These are phyloP conservation scores for Starmerella roubikii DNA, from an alignment of 805 yeast species.

Conservation along the genomic window DNA sequence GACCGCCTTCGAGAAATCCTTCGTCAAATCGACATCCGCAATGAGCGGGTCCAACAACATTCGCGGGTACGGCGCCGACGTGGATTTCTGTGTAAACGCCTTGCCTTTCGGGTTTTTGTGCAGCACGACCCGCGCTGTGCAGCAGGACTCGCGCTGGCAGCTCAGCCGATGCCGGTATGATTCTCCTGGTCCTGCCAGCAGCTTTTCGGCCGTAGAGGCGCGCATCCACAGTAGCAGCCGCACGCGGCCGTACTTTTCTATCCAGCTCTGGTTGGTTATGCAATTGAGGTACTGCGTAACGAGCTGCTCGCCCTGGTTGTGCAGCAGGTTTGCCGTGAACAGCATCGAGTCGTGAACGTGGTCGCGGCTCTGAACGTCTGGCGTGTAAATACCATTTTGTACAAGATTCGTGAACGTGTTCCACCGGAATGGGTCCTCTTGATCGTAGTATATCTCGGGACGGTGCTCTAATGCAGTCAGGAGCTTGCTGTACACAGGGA, in stretches of 20 bases:
- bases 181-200: constrained; percentile 43
- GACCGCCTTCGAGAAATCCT: constrained; percentile 16
- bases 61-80: constrained; percentile 9
- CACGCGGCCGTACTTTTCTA: constrained; percentile 58
- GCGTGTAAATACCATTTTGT: constrained; percentile 33
- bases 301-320: constrained; percentile 48
- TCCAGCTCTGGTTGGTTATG: constrained; percentile 57
- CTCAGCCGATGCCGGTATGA: constrained; percentile 47
- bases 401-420: constrained; percentile 37
- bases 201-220: constrained; percentile 45
- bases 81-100: constrained; percentile 17
- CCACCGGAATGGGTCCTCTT: constrained; percentile 58
- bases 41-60: constrained; percentile 12
- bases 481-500: constrained; percentile 24
- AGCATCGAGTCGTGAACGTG: constrained; percentile 42
- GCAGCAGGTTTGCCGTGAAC: constrained; percentile 45
- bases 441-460: constrained; percentile 23
- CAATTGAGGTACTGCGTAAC: constrained; percentile 65
- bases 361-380: constrained; percentile 28
- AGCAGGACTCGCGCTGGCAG: constrained; percentile 48
- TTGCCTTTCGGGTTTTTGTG: constrained; percentile 18
- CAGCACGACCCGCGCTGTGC: constrained; percentile 34
- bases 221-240: constrained; percentile 60
- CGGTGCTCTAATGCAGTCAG: constrained; percentile 13
- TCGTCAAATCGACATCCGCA: background rate